These are phyloP conservation scores for Solanum sparsipilum DNA, from an alignment of 257 asterid genomes.

Conservation along the genomic window DNA sequence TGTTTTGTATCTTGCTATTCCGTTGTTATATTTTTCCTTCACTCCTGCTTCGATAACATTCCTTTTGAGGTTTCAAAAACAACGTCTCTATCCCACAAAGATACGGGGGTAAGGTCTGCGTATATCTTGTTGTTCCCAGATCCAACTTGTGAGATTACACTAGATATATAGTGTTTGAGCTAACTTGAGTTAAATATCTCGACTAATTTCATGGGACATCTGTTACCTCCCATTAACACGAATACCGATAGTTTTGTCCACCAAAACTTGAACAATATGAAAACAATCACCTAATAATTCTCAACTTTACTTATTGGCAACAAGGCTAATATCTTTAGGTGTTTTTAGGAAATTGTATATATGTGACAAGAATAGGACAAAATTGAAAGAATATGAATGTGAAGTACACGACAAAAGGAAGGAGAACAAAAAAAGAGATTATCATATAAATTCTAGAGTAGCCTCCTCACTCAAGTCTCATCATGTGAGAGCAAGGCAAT, in stretches of 20 bases:
- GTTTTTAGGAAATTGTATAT: not conserved
- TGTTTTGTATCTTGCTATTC: no score
- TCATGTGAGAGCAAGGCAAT: not conserved
- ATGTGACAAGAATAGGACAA: not conserved
- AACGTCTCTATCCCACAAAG: not conserved
- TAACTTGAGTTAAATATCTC: not conserved
- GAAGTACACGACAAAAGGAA: not conserved
- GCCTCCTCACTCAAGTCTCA: not conserved
- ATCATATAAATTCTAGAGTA: not conserved
- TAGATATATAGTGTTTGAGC: not conserved
- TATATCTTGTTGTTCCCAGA: not conserved
- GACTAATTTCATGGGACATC: not conserved
- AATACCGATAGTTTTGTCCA: not conserved
- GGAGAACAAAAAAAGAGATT: not conserved
- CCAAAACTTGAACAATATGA: not conserved
- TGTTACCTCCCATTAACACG: fast-evolving
- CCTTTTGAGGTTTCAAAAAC: not conserved
- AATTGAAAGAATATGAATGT: not conserved
- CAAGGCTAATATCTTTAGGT: not conserved
- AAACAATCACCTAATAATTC: not conserved
- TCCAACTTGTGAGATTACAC: not conserved
- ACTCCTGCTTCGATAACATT: not conserved
- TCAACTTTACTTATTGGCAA: not conserved
- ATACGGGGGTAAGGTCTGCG: not conserved
- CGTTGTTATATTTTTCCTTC: not conserved